A percentile compares a stretch with the other conserved stretches of the same genome.
Conservation (phyloP, 306 rosid species). For the Trifolium dubium region DNA sequence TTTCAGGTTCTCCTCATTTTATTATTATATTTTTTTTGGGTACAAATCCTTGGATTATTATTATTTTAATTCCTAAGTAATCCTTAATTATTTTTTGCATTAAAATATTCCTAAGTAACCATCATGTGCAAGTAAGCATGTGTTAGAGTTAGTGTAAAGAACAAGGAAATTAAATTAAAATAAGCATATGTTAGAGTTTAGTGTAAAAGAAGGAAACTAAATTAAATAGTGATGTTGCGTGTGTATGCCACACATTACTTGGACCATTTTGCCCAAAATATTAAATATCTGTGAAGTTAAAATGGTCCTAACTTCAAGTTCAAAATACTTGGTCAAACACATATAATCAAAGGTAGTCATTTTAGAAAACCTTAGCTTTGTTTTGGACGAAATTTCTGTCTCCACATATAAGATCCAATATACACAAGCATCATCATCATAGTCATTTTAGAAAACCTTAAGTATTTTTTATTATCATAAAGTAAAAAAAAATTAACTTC, state of each 20-base stretch:
- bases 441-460: no score
- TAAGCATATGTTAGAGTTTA: not conserved
- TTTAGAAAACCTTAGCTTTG: not conserved
- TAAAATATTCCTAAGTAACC: not conserved
- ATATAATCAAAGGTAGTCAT: not conserved
- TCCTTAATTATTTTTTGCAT: no score
- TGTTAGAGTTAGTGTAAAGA: not conserved
- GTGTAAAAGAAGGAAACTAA: not conserved
- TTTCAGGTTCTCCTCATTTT: constrained; percentile 65
- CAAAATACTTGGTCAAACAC: not conserved
- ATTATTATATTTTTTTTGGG: not conserved
- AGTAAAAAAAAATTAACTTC: no score
- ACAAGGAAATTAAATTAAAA: not conserved
- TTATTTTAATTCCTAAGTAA: no score
- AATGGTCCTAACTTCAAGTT: not conserved
- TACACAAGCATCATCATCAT: no score
- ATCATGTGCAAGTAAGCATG: constrained; percentile 21
- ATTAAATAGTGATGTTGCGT: not conserved
- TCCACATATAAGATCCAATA: not conserved
- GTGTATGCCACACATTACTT: not conserved
- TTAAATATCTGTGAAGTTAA: no score
- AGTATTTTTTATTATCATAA: no score
- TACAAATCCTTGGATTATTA: no score
- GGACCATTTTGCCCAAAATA: not conserved
- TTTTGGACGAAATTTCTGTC: not conserved